A percentile compares a stretch with the other conserved stretches of the same genome.
Evolutionary conservation across 169 alveolate species (phyloP).

Genomic region (Perkinsus marinus): DNA sequence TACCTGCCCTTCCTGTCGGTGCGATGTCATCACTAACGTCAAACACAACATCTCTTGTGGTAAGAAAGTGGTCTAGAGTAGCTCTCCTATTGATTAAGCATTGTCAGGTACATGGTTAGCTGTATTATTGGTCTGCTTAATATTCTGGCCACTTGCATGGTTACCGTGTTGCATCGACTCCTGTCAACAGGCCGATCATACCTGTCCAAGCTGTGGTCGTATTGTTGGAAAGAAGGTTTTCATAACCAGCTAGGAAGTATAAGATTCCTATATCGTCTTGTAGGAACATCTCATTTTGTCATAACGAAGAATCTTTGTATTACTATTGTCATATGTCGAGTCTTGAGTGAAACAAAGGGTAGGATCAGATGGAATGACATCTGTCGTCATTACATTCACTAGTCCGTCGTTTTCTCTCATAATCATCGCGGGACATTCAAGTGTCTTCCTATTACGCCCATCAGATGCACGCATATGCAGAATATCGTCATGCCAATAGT

Average conservation of each 20-base stretch:
- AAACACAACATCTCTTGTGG: background rate
- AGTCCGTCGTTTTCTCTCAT: too few species aligned
- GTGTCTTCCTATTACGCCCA: too few species aligned
- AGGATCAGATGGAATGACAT: too few species aligned
- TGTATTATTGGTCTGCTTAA: background rate
- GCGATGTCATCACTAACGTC: background rate
- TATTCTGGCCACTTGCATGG: background rate
- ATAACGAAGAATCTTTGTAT: background rate
- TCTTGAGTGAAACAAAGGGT: too few species aligned
- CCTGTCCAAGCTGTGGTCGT: background rate
- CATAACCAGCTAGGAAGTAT: background rate
- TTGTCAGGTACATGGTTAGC: background rate
- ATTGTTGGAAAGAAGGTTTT: background rate
- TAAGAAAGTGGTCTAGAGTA: background rate
- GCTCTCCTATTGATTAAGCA: background rate
- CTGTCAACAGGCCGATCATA: background rate
- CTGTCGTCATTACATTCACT: too few species aligned
- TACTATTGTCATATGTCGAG: background rate
- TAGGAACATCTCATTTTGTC: background rate
- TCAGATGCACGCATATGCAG: too few species aligned
- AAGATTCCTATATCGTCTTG: background rate
- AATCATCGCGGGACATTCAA: too few species aligned
- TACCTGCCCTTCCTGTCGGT: background rate
- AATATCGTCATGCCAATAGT: too few species aligned
- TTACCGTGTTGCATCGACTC: background rate